phyloP scores from a whole-genome alignment of 169 alveolate genomes.

The Cryptosporidium parvum region DNA sequence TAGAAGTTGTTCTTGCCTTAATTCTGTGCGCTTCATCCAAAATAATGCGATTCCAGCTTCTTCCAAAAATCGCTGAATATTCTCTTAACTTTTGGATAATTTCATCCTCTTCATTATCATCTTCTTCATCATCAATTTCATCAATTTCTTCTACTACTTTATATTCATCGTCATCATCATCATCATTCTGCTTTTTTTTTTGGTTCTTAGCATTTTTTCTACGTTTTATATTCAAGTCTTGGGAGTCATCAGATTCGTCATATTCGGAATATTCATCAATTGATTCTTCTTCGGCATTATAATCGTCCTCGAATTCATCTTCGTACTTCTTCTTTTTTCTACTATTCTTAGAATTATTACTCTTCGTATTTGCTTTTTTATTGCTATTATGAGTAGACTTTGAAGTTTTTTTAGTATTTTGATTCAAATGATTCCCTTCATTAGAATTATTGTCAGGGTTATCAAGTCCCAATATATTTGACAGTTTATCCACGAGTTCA shows the following conservation, averaged over 20 bases:
- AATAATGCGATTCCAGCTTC: conserved; percentile 90
- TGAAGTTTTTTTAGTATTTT: not conserved
- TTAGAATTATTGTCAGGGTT: not conserved
- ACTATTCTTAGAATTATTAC: not conserved
- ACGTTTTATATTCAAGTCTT: not conserved
- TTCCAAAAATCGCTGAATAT: conserved; percentile 76
- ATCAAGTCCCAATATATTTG: conserved; percentile 17
- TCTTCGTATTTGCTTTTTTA: not conserved
- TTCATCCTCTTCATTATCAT: conserved; percentile 56
- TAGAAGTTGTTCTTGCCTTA: conserved; percentile 92
- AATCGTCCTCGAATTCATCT: conserved; percentile 11
- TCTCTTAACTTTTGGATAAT: conserved; percentile 34
- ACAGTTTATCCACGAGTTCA: conserved; percentile 30
- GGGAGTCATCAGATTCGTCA: not conserved
- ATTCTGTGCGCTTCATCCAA: conserved; percentile 97
- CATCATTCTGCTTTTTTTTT: not conserved
- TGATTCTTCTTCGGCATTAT: not conserved
- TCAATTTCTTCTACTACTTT: conserved; percentile 28
- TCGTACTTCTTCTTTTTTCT: not conserved
- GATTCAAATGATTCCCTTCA: not conserved
- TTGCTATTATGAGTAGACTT: not conserved
- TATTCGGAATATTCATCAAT: not conserved
- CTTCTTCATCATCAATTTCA: conserved; percentile 23
- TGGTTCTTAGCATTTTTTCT: not conserved
- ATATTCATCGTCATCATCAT: not conserved